Percentiles rank a stretch among this genome's conserved stretches.
Evolutionary conservation across 169 alveolate genomes (phyloP).

Genomic region (Eimeria maxima): DNA sequence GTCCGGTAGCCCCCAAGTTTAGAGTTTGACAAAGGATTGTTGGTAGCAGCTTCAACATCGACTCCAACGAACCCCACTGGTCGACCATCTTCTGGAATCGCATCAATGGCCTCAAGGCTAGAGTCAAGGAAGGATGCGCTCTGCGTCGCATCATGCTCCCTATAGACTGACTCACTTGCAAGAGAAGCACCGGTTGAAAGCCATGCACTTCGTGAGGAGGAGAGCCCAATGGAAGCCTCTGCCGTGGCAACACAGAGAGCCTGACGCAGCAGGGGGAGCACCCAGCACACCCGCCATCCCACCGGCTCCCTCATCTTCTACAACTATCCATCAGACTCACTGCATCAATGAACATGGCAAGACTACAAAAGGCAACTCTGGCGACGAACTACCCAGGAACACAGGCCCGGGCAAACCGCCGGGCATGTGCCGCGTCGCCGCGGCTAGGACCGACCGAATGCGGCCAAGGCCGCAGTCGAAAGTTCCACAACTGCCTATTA

Average conservation of each 20-base stretch:
- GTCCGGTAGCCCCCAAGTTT: not conserved
- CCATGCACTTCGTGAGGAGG: slow-evolving; percentile 39
- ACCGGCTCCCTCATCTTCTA: slow-evolving; percentile 27
- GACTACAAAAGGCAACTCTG: slow-evolving; percentile 5
- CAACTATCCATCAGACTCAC: slow-evolving; percentile 12
- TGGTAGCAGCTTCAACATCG: not conserved
- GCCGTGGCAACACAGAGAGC: not conserved
- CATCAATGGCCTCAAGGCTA: slow-evolving; percentile 15
- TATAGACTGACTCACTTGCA: not conserved
- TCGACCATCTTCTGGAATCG: not conserved
- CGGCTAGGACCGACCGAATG: slow-evolving; percentile 32
- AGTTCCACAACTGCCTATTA: slow-evolving; percentile 28
- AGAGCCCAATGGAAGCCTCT: slow-evolving; percentile 20
- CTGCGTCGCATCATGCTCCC: not conserved
- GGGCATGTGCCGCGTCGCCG: slow-evolving; percentile 37
- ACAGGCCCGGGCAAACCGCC: slow-evolving; percentile 47
- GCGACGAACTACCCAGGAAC: slow-evolving; percentile 39
- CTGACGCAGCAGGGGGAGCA: slow-evolving; percentile 37
- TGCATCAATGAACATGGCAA: slow-evolving; percentile 17
- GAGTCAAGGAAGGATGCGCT: slow-evolving; percentile 38
- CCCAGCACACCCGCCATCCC: slow-evolving; percentile 32
- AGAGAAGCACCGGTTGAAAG: slow-evolving; percentile 10
- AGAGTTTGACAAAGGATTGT: not conserved
- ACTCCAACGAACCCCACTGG: not conserved
- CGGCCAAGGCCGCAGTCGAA: slow-evolving; percentile 44